Conservation (phyloP, 1,139 yeast species). For the Insectozyma bohioensis region DNA sequence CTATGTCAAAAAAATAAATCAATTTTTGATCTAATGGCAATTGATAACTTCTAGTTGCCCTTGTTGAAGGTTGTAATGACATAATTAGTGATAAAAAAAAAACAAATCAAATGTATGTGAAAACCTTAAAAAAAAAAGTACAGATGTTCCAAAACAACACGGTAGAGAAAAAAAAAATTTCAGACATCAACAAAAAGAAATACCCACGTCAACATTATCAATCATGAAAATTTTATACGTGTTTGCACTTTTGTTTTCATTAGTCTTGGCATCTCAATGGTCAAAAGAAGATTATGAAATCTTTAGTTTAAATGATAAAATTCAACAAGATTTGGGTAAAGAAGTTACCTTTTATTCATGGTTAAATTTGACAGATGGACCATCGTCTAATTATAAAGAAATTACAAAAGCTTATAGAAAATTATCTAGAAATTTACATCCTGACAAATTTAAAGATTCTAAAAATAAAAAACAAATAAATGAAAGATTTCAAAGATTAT, state of each 20-base stretch:
- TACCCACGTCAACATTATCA: too few relatives aligned
- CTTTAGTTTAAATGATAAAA: constrained; percentile 68
- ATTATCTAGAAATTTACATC: constrained; percentile 72
- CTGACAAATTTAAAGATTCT: constrained; percentile 63
- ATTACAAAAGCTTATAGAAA: constrained; percentile 76
- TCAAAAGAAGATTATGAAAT: constrained; percentile 73
- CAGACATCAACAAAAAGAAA: constrained; percentile 1
- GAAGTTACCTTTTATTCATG: constrained; percentile 70
- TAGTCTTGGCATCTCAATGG: constrained; percentile 33
- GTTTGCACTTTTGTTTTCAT: constrained; percentile 15
- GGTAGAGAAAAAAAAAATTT: constrained; percentile 7
- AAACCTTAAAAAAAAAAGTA: too few relatives aligned
- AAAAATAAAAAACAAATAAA: constrained; percentile 47
- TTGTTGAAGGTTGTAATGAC: too few relatives aligned
- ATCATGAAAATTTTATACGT: constrained; percentile 4
- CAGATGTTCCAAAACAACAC: too few relatives aligned
- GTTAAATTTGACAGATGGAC: constrained; percentile 51
- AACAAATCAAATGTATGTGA: too few relatives aligned
- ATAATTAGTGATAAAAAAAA: constrained; percentile 1
- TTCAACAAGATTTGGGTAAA: constrained; percentile 61
- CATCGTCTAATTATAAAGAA: constrained; percentile 57
- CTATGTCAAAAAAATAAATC: constrained; percentile 35
- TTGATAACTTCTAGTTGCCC: constrained; percentile 29
- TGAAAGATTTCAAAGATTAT: constrained; percentile 70
- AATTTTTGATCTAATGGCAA: constrained; percentile 31